phyloP scores from a whole-genome alignment of 495 filamentous ascomycete species.

The Trichoderma reesei region DNA sequence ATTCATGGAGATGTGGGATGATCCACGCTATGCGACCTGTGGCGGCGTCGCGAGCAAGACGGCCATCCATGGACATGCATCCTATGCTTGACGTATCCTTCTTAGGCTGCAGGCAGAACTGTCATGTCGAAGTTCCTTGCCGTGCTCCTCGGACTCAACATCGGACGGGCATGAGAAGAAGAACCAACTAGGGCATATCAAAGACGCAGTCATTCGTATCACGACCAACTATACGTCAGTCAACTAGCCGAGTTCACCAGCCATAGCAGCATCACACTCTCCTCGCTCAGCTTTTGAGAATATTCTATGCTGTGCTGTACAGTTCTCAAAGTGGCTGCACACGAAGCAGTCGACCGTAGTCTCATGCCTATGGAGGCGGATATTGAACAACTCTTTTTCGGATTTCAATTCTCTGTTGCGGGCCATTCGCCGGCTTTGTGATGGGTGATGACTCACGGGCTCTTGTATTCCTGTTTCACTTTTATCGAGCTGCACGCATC shows the following conservation, averaged over 20 bases:
- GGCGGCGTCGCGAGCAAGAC: not conserved
- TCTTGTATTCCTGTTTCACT: not conserved
- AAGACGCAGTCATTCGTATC: not conserved
- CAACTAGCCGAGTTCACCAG: not conserved
- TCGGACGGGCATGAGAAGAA: not conserved
- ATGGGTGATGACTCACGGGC: not conserved
- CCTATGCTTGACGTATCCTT: not conserved
- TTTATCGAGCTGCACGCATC: not conserved
- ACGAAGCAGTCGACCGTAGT: not conserved
- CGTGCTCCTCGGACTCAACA: not conserved
- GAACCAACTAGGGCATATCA: not conserved
- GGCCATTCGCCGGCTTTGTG: not conserved
- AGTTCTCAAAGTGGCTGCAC: not conserved
- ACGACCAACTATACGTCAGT: not conserved
- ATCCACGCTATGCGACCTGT: not conserved
- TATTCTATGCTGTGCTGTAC: not conserved
- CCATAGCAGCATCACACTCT: not conserved
- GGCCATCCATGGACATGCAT: not conserved
- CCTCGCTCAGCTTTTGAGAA: not conserved
- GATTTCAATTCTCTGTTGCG: not conserved
- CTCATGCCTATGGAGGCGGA: not conserved
- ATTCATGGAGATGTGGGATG: conserved; percentile 11
- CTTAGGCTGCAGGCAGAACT: not conserved
- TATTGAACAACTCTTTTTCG: not conserved
- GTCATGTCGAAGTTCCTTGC: not conserved